A percentile compares a stretch with the other conserved stretches of the same genome.
Conservation (phyloP, 805 yeast species). For the Wickerhamiella qilinensis region DNA sequence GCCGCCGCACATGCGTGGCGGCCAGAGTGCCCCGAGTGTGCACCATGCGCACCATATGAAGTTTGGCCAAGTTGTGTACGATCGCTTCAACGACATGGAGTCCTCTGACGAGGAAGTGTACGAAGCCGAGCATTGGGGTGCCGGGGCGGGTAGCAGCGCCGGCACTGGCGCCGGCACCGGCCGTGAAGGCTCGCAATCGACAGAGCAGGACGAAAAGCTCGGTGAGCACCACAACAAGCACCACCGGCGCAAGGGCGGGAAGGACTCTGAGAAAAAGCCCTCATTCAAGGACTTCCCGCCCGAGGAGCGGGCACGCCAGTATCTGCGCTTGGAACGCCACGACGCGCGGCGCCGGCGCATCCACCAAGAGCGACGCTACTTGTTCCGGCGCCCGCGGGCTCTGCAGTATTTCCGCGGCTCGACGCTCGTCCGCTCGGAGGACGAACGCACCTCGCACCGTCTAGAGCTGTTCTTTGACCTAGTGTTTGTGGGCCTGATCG, state of each 20-base stretch:
- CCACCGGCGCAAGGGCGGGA: not conserved
- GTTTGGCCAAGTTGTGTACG: not conserved
- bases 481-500: slow-evolving; percentile 47
- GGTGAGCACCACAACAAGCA: not conserved
- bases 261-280: not conserved
- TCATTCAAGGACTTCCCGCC: too few species aligned
- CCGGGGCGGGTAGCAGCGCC: too few species aligned
- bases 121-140: too few species aligned
- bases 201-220: not conserved
- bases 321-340: not conserved
- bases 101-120: not conserved
- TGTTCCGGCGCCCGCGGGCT: slow-evolving; percentile 31
- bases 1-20: too few species aligned
- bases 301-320: not conserved
- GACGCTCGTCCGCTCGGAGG: slow-evolving; percentile 35
- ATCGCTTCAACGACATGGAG: not conserved
- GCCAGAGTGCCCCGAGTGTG: too few species aligned
- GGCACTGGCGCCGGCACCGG: too few species aligned
- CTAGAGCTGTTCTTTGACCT: slow-evolving; percentile 47
- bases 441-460: slow-evolving; percentile 35
- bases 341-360: not conserved
- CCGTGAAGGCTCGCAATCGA: not conserved
- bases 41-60: not conserved
- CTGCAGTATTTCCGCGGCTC: slow-evolving; percentile 46
- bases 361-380: not conserved